A percentile compares a stretch with the other conserved stretches of the same genome.
Conservation (phyloP, 139 green algal species). For the Nannochloris sp. region DNA sequence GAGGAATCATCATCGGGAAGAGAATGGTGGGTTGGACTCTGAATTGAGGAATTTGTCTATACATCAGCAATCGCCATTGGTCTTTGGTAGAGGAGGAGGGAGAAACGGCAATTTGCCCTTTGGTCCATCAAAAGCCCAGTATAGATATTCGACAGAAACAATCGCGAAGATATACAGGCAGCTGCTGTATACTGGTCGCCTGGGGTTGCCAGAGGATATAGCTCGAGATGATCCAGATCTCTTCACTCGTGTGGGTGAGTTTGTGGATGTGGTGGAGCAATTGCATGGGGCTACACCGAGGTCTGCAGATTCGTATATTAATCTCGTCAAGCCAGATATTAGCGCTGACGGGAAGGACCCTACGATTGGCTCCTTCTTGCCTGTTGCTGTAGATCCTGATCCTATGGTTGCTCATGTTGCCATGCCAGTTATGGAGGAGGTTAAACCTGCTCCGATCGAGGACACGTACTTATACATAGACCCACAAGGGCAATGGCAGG, state of each 20-base stretch:
- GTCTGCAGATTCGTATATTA: neutral
- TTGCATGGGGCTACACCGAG: constrained; percentile 21
- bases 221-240: constrained; percentile 27
- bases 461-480: constrained; percentile 65
- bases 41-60: neutral
- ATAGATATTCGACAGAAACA: constrained; percentile 24
- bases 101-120: constrained; percentile 8
- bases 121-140: constrained; percentile 7
- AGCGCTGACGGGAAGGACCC: too few species aligned
- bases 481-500: constrained; percentile 56
- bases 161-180: constrained; percentile 22
- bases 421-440: neutral
- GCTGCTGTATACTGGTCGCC: constrained; percentile 26
- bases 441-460: neutral
- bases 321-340: neutral
- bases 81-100: constrained; percentile 11
- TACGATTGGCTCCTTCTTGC: neutral
- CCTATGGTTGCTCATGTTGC: constrained; percentile 15
- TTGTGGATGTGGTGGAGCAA: constrained; percentile 37
- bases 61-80: neutral
- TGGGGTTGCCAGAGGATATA: constrained; percentile 18
- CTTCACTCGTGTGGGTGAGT: constrained; percentile 21
- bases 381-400: neutral
- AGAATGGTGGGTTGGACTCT: neutral
- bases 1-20: neutral